phyloP scores from a whole-genome alignment of 164 flowering plant genomes.

The Dillenia turbinata region DNA sequence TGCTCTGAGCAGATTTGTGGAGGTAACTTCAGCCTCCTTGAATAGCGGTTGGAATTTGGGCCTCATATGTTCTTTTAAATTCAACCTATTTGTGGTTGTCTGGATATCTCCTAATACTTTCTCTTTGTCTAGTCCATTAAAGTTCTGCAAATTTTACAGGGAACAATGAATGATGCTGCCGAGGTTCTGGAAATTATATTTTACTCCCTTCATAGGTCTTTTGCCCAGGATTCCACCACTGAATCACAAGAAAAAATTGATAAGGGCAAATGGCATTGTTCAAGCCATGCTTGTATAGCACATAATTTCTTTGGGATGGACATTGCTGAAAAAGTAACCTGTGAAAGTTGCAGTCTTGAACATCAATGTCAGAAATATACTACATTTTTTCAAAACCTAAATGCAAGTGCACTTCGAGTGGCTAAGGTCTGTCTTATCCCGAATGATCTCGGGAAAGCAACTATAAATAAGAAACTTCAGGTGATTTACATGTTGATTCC shows the following conservation, averaged over 20 bases:
- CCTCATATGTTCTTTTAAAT: background rate
- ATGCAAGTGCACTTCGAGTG: conserved; percentile 56
- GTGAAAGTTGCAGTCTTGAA: too few relatives aligned
- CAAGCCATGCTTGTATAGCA: conserved; percentile 23
- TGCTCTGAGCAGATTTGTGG: conserved; percentile 10
- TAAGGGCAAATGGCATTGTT: too few relatives aligned
- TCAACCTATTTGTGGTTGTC: background rate
- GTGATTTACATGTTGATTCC: background rate
- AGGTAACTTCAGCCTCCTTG: background rate
- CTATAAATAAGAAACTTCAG: background rate
- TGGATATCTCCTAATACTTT: background rate
- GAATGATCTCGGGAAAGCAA: background rate
- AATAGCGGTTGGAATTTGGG: background rate
- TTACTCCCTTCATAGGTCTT: too few relatives aligned
- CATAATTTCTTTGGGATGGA: conserved; percentile 57
- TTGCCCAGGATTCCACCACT: too few relatives aligned
- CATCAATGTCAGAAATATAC: too few relatives aligned
- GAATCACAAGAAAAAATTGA: too few relatives aligned
- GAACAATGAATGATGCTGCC: conserved; percentile 39
- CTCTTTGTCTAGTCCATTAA: background rate
- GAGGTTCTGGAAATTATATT: too few relatives aligned
- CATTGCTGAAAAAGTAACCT: conserved; percentile 31
- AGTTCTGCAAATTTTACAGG: conserved; percentile 25
- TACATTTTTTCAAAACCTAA: conserved; percentile 7
- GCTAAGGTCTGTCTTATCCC: conserved; percentile 33